These are phyloP conservation scores for Nakazawaea ambrosiae DNA, from an alignment of 805 yeast species.

Conservation along the genomic window DNA sequence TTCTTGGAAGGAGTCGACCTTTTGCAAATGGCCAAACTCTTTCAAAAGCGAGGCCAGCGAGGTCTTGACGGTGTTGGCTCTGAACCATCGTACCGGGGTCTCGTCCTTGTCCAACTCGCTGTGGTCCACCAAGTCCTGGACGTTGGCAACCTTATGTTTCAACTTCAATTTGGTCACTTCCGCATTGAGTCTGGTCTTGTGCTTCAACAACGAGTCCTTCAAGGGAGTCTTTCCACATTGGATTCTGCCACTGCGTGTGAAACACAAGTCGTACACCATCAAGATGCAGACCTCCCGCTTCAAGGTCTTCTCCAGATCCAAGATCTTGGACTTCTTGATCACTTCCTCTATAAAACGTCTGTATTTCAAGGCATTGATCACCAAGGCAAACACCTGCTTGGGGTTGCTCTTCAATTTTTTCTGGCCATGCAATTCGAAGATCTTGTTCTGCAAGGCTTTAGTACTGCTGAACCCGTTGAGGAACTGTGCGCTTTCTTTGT, in stretches of 20 bases:
- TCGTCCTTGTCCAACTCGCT: constrained; percentile 41
- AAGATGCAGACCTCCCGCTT: constrained; percentile 50
- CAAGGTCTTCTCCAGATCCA: constrained; percentile 39
- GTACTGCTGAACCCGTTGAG: constrained; percentile 29
- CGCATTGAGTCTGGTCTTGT: constrained; percentile 75
- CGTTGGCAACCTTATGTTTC: constrained; percentile 54
- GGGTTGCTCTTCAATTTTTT: constrained; percentile 58
- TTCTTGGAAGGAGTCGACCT: constrained; percentile 38
- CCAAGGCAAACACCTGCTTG: constrained; percentile 80
- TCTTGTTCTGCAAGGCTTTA: constrained; percentile 49
- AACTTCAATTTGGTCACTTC: constrained; percentile 76
- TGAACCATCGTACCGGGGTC: constrained; percentile 76
- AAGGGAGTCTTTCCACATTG: constrained; percentile 85
- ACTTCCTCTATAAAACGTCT: constrained; percentile 56
- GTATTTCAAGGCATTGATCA: constrained; percentile 69
- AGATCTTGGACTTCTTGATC: constrained; percentile 61
- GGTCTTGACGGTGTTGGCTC: constrained; percentile 61
- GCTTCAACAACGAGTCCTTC: constrained; percentile 71
- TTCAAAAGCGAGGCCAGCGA: constrained; percentile 29
- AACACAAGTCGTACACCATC: constrained; percentile 73
- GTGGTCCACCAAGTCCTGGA: constrained; percentile 46
- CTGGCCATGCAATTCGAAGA: constrained; percentile 41
- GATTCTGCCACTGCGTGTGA: constrained; percentile 71
- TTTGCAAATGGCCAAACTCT: constrained; percentile 36
- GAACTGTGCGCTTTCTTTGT: constrained; percentile 36